phyloP scores from a whole-genome alignment of 306 rosid species.

The Fragaria vesca region DNA sequence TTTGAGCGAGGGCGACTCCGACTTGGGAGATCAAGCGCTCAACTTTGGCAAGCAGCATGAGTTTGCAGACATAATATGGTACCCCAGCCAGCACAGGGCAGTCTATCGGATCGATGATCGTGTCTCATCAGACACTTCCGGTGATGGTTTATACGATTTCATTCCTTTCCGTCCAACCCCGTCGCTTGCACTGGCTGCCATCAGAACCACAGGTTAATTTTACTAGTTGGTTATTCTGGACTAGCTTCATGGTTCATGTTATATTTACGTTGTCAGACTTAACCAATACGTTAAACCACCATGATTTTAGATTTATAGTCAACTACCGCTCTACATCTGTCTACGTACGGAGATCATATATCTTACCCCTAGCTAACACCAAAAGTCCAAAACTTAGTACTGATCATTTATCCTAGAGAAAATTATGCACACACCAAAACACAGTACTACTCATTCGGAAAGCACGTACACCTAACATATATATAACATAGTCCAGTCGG shows the following conservation, averaged over 20 bases:
- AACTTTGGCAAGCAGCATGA: constrained; percentile 58
- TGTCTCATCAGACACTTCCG: constrained; percentile 39
- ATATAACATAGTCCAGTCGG: too few relatives aligned
- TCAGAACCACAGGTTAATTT: constrained; percentile 52
- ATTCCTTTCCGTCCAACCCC: constrained; percentile 58
- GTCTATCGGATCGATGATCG: constrained; percentile 67
- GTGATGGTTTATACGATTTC: constrained; percentile 64
- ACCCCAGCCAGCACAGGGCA: constrained; percentile 63
- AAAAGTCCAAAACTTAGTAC: too few relatives aligned
- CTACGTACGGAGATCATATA: too few relatives aligned
- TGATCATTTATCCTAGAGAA: too few relatives aligned
- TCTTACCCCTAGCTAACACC: too few relatives aligned
- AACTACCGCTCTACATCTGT: too few relatives aligned
- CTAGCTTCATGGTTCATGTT: neutral
- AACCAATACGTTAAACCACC: too few relatives aligned
- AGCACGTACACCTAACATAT: too few relatives aligned
- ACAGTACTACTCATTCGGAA: too few relatives aligned
- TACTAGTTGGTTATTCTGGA: neutral
- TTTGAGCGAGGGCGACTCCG: constrained; percentile 41
- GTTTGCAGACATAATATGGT: constrained; percentile 75
- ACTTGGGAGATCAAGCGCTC: constrained; percentile 53
- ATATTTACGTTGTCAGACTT: too few relatives aligned
- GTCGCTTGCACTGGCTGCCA: constrained; percentile 28
- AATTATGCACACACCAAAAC: too few relatives aligned
- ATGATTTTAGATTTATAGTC: too few relatives aligned